Percentiles rank a stretch among this genome's conserved stretches.
Conservation (phyloP, 2,329 filamentous ascomycete species). For the Thelonectria olida region DNA sequence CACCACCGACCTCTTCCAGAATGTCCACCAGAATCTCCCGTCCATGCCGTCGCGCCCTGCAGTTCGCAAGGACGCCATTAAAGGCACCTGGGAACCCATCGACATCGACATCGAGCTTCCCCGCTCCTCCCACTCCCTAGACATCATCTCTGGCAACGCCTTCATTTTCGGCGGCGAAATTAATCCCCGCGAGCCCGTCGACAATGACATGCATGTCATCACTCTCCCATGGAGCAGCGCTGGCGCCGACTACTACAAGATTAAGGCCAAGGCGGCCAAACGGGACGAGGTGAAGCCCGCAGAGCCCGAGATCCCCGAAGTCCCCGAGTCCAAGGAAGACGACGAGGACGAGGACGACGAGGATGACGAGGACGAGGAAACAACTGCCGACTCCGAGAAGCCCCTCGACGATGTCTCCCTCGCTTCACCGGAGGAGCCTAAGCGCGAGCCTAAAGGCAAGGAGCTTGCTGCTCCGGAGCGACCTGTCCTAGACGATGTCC, state of each 20-base stretch:
- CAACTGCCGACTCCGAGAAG: constrained; percentile 39
- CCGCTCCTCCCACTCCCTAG: constrained; percentile 78
- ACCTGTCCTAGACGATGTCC: constrained; percentile 57
- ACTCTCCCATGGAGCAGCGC: constrained; percentile 66
- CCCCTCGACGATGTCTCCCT: constrained; percentile 55
- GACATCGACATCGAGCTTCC: constrained; percentile 65
- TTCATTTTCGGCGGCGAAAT: constrained; percentile 84
- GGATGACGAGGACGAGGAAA: constrained; percentile 31
- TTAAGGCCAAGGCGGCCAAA: constrained; percentile 59
- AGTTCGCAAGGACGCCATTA: constrained; percentile 49
- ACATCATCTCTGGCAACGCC: constrained; percentile 63
- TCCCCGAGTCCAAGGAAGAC: constrained; percentile 19
- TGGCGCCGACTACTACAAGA: constrained; percentile 66
- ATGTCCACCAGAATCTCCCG: constrained; percentile 58
- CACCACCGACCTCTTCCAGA: constrained; percentile 62
- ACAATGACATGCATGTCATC: constrained; percentile 77
- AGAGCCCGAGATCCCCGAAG: constrained; percentile 22
- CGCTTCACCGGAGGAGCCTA: constrained; percentile 33
- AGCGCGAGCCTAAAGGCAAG: constrained; percentile 53
- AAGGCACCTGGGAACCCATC: constrained; percentile 70
- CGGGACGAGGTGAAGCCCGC: constrained; percentile 34
- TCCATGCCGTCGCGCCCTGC: constrained; percentile 42
- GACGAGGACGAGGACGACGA: constrained; percentile 30
- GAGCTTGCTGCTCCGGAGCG: constrained; percentile 40
- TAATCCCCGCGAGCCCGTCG: constrained; percentile 70